These are phyloP conservation scores for Crassisporium funariophilum DNA, from an alignment of 768 basidiomycete species.

Conservation along the genomic window DNA sequence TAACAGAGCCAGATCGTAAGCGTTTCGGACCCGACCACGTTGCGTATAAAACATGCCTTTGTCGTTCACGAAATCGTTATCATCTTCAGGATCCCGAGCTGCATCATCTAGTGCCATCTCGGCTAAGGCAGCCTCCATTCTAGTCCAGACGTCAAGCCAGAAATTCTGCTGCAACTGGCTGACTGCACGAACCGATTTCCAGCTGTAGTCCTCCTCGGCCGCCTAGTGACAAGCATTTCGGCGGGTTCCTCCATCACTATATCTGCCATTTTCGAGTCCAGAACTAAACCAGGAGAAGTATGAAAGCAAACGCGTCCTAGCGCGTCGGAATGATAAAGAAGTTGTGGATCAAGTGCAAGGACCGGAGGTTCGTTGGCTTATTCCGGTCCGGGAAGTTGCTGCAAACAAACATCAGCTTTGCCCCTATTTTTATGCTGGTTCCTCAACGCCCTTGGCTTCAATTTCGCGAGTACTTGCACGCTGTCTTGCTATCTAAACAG, in stretches of 20 bases:
- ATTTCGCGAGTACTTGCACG: constrained; percentile 70
- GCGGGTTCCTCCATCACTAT: constrained; percentile 29
- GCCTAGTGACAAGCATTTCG: constrained; percentile 55
- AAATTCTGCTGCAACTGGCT: background rate
- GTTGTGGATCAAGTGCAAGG: too few species aligned
- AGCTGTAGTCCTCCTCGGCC: constrained; percentile 72
- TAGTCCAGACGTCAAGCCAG: constrained; percentile 28
- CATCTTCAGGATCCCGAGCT: constrained; percentile 67
- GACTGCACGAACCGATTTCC: constrained; percentile 65
- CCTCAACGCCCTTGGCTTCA: constrained; percentile 70
- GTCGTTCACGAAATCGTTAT: constrained; percentile 67
- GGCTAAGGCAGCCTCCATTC: constrained; percentile 79
- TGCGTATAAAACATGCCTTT: constrained; percentile 48
- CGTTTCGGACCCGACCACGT: background rate
- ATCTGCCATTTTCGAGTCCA: constrained; percentile 9
- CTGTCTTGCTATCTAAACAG: constrained; percentile 67
- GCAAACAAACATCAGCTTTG: too few species aligned
- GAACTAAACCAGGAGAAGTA: too few species aligned
- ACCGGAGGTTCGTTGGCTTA: too few species aligned
- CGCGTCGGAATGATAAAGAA: too few species aligned
- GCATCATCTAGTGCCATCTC: constrained; percentile 62
- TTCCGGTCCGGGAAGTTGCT: too few species aligned
- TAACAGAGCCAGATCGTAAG: constrained; percentile 13
- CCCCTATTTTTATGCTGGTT: constrained; percentile 55
- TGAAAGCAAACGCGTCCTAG: too few species aligned